Base-by-base conservation (phyloP, 2,329 filamentous ascomycete genomes). In the Trichoderma koningiopsis region DNA sequence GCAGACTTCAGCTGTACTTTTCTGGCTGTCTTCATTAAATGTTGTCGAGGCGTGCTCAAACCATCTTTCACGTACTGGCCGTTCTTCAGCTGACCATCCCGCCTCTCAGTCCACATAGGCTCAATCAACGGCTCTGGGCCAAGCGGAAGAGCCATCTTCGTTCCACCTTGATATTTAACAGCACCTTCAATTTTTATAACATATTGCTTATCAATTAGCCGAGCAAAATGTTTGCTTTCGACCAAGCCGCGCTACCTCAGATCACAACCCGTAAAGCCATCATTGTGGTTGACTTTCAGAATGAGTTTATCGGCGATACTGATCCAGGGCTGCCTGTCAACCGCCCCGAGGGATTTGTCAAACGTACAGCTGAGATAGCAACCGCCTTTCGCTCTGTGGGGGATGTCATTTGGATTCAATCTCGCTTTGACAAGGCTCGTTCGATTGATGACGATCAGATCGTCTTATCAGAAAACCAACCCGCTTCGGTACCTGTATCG, bases 211-310 rank as follows among this genome's bases (percentile, higher is more conserved):
- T 10, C 19, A 14, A 53, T 13, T 6, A 35, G 16, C 40, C 52
- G 29, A 40, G 52, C 19, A 59, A 31, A 47, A 87, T 88, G 81
- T 87, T 90, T 75, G 77, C 85, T 71, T 88, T 90, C 77, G 85
- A 89, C 73, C 80, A 83, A 49, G 78, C 84, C 57, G 81, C 83
- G 43, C 81, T 90, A 24, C 88, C 88, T 13, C 81, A 85, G 60
- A 79, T 91, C 64, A 82, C 80, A 35, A 88, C 88, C 10, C 85
- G 88, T 63, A 88, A 87, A 80, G 95, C 93, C 1, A 84, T 99
- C 55, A 83, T 98, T 24, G 82, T 96, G 22, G 85, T 97, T 72
- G 95, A 97, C 75, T 87, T 97, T 43, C 96, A 98, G 77, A 93
- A 96, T 75, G 95, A 97, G 78, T 97, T 98, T 75, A 82, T 96